Conservation (phyloP, 768 basidiomycete species). For the Gloeostereum incarnatum region DNA sequence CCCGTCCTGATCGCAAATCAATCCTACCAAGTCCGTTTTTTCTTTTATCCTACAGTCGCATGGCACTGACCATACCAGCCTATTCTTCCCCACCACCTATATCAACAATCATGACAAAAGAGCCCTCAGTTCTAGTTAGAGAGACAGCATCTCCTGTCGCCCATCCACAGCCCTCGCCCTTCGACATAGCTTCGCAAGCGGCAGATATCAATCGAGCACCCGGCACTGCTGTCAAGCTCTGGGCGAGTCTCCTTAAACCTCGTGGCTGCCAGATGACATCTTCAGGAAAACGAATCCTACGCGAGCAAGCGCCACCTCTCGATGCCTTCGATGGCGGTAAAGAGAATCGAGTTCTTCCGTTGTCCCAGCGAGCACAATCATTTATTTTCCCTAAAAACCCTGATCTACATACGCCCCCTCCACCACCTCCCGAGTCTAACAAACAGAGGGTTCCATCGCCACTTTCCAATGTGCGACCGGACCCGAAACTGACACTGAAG, state of each 20-base stretch:
- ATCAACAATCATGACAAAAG: slow-evolving; percentile 11
- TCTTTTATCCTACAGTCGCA: too few species aligned
- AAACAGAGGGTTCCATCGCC: neutral
- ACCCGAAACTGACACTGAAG: neutral
- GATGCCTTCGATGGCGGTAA: neutral
- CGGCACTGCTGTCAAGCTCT: slow-evolving; percentile 54
- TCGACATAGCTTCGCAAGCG: too few species aligned
- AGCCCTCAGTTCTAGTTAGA: slow-evolving; percentile 9
- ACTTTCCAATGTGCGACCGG: neutral
- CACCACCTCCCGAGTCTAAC: too few species aligned
- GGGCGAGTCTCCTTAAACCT: slow-evolving; percentile 57
- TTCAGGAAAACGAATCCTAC: neutral
- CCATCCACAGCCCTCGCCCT: too few species aligned
- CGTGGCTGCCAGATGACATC: slow-evolving; percentile 54
- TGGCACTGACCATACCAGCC: too few species aligned
- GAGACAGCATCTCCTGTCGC: slow-evolving; percentile 26
- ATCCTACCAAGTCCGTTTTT: too few species aligned
- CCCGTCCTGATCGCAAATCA: slow-evolving; percentile 48
- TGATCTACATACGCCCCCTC: too few species aligned
- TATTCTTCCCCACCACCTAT: too few species aligned
- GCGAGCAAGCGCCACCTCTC: too few species aligned
- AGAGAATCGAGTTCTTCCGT: neutral
- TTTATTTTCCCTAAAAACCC: too few species aligned
- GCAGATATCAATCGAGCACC: slow-evolving; percentile 56
- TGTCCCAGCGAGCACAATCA: too few species aligned